Evolutionary conservation across 1,284 basidiomycete genomes (phyloP).

Genomic region (Entoloma clypeatum): DNA sequence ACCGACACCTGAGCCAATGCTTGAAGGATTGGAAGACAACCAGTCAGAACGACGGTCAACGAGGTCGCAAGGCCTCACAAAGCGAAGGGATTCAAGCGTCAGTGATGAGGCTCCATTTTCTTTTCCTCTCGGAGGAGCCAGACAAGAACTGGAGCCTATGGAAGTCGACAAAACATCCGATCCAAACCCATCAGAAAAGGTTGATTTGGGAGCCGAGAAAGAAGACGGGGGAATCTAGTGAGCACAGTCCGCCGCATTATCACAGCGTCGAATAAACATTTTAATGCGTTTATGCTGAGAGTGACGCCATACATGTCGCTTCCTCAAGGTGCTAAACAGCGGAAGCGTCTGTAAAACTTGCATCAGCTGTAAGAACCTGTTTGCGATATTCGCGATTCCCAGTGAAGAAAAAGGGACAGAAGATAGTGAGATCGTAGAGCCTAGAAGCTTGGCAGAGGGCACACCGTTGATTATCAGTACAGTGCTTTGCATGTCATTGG

Average conservation of each 20-base stretch:
- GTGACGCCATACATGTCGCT: background rate
- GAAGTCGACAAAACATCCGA: conserved; percentile 13
- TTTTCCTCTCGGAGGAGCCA: conserved; percentile 24
- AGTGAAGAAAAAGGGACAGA: no score
- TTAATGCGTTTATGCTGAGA: background rate
- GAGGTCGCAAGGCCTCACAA: conserved; percentile 36
- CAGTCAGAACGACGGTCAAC: conserved; percentile 43
- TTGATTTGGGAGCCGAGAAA: conserved; percentile 26
- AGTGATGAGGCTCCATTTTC: conserved; percentile 39
- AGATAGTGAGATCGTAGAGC: no score
- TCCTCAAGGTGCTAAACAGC: no score
- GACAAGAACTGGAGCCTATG: conserved; percentile 20
- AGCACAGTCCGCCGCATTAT: conserved; percentile 25
- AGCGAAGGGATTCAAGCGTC: conserved; percentile 41
- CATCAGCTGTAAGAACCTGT: no score
- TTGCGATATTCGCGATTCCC: no score
- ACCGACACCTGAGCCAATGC: conserved; percentile 25
- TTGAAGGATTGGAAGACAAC: conserved; percentile 24
- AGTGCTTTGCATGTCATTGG: no score
- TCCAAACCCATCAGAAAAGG: conserved; percentile 1
- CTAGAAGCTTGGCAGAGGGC: no score
- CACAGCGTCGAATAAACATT: background rate
- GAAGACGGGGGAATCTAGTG: conserved; percentile 46
- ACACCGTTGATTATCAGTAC: no score
- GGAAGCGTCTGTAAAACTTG: no score